Percentiles rank a stretch among this genome's conserved stretches.
Evolutionary conservation across 345 rosid genomes (phyloP).

Genomic region (Geranium rotundifolium): DNA sequence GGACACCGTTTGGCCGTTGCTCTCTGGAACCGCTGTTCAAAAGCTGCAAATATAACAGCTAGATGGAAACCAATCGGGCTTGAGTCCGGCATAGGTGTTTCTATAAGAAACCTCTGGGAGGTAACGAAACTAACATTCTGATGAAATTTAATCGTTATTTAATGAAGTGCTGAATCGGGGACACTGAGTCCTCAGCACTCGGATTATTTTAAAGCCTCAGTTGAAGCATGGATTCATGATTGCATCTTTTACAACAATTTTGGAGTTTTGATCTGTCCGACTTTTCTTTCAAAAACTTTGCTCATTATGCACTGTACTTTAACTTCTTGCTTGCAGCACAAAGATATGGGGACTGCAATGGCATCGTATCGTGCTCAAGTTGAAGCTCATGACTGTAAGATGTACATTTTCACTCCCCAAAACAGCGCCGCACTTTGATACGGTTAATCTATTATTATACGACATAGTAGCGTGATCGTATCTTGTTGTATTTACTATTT

Average conservation of each 20-base stretch:
- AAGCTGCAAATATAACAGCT: conserved; percentile 55
- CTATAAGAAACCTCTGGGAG: conserved; percentile 84
- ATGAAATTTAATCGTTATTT: not conserved
- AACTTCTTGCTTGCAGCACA: conserved; percentile 32
- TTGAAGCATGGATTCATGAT: too few species aligned
- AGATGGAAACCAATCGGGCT: conserved; percentile 67
- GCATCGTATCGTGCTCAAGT: conserved; percentile 51
- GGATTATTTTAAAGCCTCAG: too few species aligned
- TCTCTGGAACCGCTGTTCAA: conserved; percentile 80
- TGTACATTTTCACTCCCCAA: conserved; percentile 43
- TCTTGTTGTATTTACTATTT: too few species aligned
- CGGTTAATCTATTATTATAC: too few species aligned
- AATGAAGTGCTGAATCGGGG: not conserved
- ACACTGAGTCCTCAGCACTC: too few species aligned
- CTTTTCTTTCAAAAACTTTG: too few species aligned
- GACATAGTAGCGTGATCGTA: too few species aligned
- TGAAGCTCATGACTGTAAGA: conserved; percentile 53
- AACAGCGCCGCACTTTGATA: too few species aligned
- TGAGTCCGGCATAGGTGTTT: conserved; percentile 49
- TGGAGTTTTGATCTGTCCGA: too few species aligned
- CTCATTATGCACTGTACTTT: too few species aligned
- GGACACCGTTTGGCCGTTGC: conserved; percentile 62
- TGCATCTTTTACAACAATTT: too few species aligned
- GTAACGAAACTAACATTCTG: conserved; percentile 21
- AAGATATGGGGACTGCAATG: conserved; percentile 38